Percentiles rank a stretch among this genome's conserved stretches.
phyloP scores from a whole-genome alignment of 306 rosid genomes.

The Macrotyloma uniflorum region DNA sequence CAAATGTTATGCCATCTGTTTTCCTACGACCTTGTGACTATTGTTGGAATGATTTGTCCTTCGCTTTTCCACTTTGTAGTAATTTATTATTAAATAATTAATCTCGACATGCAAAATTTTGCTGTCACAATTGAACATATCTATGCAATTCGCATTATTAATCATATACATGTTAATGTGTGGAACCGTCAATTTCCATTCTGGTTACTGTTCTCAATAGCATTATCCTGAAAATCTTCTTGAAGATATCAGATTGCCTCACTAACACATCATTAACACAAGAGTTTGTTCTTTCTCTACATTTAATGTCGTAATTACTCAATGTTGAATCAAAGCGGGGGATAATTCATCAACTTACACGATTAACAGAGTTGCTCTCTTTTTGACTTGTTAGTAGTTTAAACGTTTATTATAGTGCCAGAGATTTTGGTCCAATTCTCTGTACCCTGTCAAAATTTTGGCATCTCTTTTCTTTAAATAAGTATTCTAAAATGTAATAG shows the following conservation, averaged over 20 bases:
- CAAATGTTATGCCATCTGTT: not conserved
- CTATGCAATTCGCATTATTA: not conserved
- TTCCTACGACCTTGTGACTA: not conserved
- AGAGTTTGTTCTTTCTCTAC: not conserved
- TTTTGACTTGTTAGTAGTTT: too few relatives aligned
- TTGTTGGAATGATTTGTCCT: not conserved
- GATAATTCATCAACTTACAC: not conserved
- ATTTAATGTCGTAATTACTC: not conserved
- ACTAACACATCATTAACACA: too few relatives aligned
- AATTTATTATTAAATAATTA: not conserved
- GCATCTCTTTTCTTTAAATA: too few relatives aligned
- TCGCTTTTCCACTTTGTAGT: not conserved
- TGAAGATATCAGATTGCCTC: not conserved
- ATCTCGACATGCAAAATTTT: not conserved
- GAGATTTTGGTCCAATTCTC: too few relatives aligned
- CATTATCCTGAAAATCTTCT: too few relatives aligned
- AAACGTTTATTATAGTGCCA: not conserved
- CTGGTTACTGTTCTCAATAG: too few relatives aligned
- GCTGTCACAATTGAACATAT: not conserved
- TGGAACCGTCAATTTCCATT: too few relatives aligned
- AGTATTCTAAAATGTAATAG: too few relatives aligned
- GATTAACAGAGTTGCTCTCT: not conserved
- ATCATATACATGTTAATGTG: not conserved
- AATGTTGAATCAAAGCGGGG: too few relatives aligned
- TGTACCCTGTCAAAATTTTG: too few relatives aligned